phyloP scores from a whole-genome alignment of 495 filamentous ascomycete genomes.

The Extremus antarcticus region DNA sequence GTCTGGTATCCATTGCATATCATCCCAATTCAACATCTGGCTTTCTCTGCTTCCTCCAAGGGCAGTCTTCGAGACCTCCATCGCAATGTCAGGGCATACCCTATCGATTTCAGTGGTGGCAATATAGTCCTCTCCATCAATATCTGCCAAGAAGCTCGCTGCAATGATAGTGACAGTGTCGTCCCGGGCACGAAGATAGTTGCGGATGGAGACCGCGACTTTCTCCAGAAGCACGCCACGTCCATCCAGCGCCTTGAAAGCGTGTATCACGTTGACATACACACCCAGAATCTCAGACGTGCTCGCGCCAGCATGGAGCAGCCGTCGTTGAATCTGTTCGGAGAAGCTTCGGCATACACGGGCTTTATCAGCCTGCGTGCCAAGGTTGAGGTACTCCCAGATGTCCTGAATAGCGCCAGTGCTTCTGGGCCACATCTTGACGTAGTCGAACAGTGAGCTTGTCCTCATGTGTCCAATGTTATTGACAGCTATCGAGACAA shows the following conservation, averaged over 20 bases:
- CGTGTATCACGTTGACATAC: conserved; percentile 86
- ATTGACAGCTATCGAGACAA: conserved; percentile 1
- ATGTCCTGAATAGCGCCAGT: conserved; percentile 71
- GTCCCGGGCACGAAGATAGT: conserved; percentile 85
- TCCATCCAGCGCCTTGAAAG: conserved; percentile 79
- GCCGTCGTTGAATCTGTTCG: conserved; percentile 50
- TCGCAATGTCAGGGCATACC: conserved; percentile 62
- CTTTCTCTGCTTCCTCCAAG: conserved; percentile 32
- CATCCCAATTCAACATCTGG: conserved; percentile 73
- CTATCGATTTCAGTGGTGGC: conserved; percentile 31
- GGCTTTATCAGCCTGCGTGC: conserved; percentile 44
- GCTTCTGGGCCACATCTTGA: conserved; percentile 65
- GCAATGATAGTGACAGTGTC: conserved; percentile 86
- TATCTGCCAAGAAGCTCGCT: conserved; percentile 66
- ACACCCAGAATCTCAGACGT: conserved; percentile 80
- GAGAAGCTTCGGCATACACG: conserved; percentile 65
- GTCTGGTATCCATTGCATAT: conserved; percentile 85
- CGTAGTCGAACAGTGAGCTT: conserved; percentile 62
- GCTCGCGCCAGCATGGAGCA: conserved; percentile 80
- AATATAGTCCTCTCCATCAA: conserved; percentile 33
- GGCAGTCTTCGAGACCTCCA: conserved; percentile 42
- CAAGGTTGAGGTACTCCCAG: conserved; percentile 35
- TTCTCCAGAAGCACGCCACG: conserved; percentile 84
- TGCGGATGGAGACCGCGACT: conserved; percentile 68
- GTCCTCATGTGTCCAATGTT: conserved; percentile 7